Evolutionary conservation across 2,329 filamentous ascomycete genomes (phyloP), one percentile per base, ranked within the genome.

Genomic region (Cryphonectria carpinicola): DNA sequence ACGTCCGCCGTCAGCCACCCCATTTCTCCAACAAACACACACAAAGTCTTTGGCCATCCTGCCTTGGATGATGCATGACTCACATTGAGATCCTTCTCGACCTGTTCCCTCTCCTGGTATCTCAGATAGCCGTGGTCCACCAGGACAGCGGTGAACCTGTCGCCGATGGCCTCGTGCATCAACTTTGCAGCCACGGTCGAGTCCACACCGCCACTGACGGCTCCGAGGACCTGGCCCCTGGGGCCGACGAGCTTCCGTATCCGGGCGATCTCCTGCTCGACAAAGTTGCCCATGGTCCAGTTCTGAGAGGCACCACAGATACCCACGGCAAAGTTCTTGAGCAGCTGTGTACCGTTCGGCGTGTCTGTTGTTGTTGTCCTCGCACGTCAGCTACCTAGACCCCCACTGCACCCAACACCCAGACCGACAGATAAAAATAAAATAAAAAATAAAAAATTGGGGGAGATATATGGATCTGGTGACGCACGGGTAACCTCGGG

Each of bases 261-360:
- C 70, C 94, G 88, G 56, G 84, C 81, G 74, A 98, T 93, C 81
- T 97, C 94, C 77, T 93, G 87, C 73, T 93, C 88, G 11, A 93
- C 86, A 77, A 98, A 98, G 76, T 92, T 90, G 70, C 84, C 85
- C 95, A 98, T 98, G 3, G 87, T 90, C 95, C 95, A 98, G 78
- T 93, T 88, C 71, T 89, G 87, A 71, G 86, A 82, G 4, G 92
- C 93, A 41, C 89, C 87, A 81, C 95, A 98, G 74, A 98, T 97
- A 28, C 88, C 85, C 71, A 97, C 86, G 17, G 90, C 90, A 78
- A 98, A 98, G 85, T 98, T 98, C 78, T 87, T 83, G 61, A 98
- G 85, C 6, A 97, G 78, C 39, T 92, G 84, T 13, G 79, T 91
- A 46, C 95, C 94, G 69, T 87, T 84, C 11, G 88, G 86, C 43